phyloP scores from a whole-genome alignment of 768 basidiomycete species.

The Tylopilus rubrobrunneus region DNA sequence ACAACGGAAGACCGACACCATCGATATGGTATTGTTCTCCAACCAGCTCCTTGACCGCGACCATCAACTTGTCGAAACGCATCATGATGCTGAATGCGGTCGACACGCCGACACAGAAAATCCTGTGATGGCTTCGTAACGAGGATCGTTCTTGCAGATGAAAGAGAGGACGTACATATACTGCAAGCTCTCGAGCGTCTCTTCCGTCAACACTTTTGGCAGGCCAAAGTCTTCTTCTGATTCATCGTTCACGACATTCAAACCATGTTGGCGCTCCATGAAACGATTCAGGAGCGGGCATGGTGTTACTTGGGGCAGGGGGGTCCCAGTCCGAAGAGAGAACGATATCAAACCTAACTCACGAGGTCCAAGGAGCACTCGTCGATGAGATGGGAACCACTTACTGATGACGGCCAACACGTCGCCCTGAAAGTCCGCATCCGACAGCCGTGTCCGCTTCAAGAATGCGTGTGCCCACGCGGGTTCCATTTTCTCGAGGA shows the following conservation, averaged over 20 bases:
- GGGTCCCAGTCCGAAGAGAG: constrained; percentile 64
- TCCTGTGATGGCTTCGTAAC: constrained; percentile 32
- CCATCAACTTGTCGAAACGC: constrained; percentile 72
- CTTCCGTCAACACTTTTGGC: constrained; percentile 64
- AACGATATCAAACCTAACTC: constrained; percentile 70
- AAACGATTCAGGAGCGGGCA: constrained; percentile 56
- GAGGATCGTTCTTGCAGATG: too few species aligned
- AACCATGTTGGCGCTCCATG: constrained; percentile 47
- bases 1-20: constrained; percentile 44
- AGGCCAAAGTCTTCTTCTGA: constrained; percentile 73
- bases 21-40: constrained; percentile 85
- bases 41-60: constrained; percentile 80
- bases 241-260: constrained; percentile 68
- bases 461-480: constrained; percentile 78
- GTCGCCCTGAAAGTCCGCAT: constrained; percentile 81
- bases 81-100: constrained; percentile 64
- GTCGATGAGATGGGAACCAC: constrained; percentile 14
- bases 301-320: constrained; percentile 84
- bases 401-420: constrained; percentile 76
- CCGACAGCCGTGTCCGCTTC: constrained; percentile 66
- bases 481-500: constrained; percentile 67
- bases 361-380: background rate
- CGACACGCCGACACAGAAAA: constrained; percentile 70
- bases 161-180: constrained; percentile 56
- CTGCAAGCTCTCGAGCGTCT: constrained; percentile 73